Conservation (phyloP, 2,329 filamentous ascomycete species). For the Ceratocystis variospora region DNA sequence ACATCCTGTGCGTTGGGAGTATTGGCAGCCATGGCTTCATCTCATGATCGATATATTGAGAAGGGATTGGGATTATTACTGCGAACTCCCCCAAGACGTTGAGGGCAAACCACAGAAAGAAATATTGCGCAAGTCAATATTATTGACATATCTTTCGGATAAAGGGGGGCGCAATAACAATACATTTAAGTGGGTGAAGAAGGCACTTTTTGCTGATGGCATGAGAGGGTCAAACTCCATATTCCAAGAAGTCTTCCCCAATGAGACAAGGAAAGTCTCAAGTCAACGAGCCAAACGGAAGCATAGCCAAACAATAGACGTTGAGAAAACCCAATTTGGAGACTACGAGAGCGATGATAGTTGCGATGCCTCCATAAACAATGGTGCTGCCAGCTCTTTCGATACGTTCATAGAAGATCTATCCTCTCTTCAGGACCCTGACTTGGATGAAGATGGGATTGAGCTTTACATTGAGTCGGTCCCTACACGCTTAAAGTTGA, state of each 20-base stretch:
- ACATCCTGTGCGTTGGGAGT: slow-evolving; percentile 60
- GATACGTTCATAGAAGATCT: not conserved
- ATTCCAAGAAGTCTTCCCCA: slow-evolving; percentile 53
- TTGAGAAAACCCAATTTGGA: slow-evolving; percentile 46
- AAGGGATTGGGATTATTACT: slow-evolving; percentile 43
- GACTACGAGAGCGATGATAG: slow-evolving; percentile 34
- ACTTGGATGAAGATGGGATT: slow-evolving; percentile 15
- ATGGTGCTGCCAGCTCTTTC: not conserved
- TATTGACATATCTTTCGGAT: slow-evolving; percentile 45
- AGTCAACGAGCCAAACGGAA: slow-evolving; percentile 37
- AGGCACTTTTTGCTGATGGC: slow-evolving; percentile 55
- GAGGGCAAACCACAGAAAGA: slow-evolving; percentile 20
- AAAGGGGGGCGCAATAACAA: slow-evolving; percentile 33
- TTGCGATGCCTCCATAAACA: slow-evolving; percentile 21
- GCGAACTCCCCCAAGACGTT: slow-evolving; percentile 12
- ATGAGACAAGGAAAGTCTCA: slow-evolving; percentile 38
- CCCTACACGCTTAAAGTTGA: slow-evolving; percentile 46
- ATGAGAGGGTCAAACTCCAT: slow-evolving; percentile 36
- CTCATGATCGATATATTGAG: slow-evolving; percentile 69
- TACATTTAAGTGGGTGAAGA: slow-evolving; percentile 42
- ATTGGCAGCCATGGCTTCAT: slow-evolving; percentile 69
- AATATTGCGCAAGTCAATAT: slow-evolving; percentile 40
- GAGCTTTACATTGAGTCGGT: slow-evolving; percentile 39
- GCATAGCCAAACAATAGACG: slow-evolving; percentile 35
- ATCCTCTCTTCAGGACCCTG: slow-evolving; percentile 3